A percentile compares a stretch with the other conserved stretches of the same genome.
phyloP scores from a whole-genome alignment of 1,284 basidiomycete species.

The Porodaedalea pini region DNA sequence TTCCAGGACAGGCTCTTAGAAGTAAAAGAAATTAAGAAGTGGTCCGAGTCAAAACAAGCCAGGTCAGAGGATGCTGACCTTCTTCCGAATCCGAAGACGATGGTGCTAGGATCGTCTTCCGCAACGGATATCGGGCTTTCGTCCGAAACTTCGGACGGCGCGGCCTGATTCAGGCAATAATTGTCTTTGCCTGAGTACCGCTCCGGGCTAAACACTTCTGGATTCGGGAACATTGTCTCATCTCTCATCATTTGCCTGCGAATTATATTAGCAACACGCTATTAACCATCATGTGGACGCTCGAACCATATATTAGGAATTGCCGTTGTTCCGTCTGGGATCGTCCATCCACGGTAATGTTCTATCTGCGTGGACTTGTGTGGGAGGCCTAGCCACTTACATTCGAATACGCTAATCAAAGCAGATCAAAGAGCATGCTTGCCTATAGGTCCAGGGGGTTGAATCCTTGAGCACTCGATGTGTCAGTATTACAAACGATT shows the following conservation, averaged over 20 bases:
- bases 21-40: background rate
- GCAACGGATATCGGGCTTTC: background rate
- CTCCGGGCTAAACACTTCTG: slow-evolving; percentile 19
- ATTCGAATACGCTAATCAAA: background rate
- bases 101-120: slow-evolving; percentile 1
- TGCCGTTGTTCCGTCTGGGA: slow-evolving; percentile 3
- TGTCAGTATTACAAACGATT: too few species aligned
- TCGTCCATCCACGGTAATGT: background rate
- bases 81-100: slow-evolving; percentile 15
- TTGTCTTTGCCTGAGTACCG: background rate
- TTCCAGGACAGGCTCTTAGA: slow-evolving; percentile 24
- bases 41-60: background rate
- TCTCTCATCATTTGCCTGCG: slow-evolving; percentile 24
- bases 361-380: background rate
- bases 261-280: background rate
- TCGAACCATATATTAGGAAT: slow-evolving; percentile 15
- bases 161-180: background rate
- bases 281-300: too few species aligned
- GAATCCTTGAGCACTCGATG: background rate
- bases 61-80: slow-evolving; percentile 1
- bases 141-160: background rate
- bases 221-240: slow-evolving; percentile 19
- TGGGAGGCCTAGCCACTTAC: background rate
- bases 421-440: background rate
- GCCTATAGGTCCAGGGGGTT: background rate